Base-by-base conservation (phyloP, 495 filamentous ascomycete species). In the Darksidea phi region DNA sequence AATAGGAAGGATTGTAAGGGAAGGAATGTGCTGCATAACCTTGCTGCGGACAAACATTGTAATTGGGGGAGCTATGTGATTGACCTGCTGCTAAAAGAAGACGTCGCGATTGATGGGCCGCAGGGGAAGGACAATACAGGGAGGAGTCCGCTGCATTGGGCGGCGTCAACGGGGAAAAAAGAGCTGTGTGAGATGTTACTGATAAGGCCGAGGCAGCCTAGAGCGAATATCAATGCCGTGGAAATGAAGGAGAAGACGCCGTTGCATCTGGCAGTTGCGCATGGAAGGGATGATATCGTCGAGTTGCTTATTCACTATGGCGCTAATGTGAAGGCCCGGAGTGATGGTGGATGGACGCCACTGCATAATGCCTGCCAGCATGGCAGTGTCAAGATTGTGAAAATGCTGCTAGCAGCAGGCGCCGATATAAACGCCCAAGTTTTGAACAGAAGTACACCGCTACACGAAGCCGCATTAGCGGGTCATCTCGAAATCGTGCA, bases 311-410 rank as follows among this genome's bases (percentile, higher is more conserved):
- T 88, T 24, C 57, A 68, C 17, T 72, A 81, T 61, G 73, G 74
- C 8, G 84, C 85, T 5, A 68, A 81, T 61, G 72, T 85, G 10
- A 75, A 80, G 63, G 80, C 82, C 32, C 72, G 75, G 47, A 85
- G 82, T 70, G 83, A 85, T 66, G 79, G 81, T 34, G 78, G 78
- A 8, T 87, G 84, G 84, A 87, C 84, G 36, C 76, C 85, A 8
- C 74, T 87, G 1, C 86, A 87, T 59, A 84, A 86, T 70, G 84
- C 85, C 2, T 82, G 80, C 32, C 80, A 86, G 55, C 76, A 79
- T 28, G 84, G 82, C 0, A 75, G 71, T 55, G 75, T 78, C 54
- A 74, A 72, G 10, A 77, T 82, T 48, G 81, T 81, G 34, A 60
- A 63, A 6, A 70, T 79, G 18, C 67, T 87, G 25, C 58, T 88